These are phyloP conservation scores for Cinchona pubescens DNA, from an alignment of 257 asterid species.

Conservation along the genomic window DNA sequence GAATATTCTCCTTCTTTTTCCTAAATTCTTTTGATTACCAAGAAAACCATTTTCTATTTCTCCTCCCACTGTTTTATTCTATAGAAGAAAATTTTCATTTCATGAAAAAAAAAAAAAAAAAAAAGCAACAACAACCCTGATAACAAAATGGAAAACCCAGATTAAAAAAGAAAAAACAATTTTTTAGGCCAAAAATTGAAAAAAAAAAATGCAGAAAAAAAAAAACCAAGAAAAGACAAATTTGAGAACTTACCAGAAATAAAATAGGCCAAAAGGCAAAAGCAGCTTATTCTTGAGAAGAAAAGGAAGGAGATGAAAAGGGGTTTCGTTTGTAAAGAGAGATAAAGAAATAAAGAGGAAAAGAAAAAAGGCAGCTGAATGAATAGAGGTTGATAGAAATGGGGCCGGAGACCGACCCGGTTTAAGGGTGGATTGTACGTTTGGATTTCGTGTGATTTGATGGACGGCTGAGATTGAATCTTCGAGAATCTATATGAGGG, in stretches of 20 bases:
- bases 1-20: slow-evolving; percentile 15
- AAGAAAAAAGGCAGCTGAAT: neutral
- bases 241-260: slow-evolving; percentile 3
- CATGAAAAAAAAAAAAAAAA: neutral
- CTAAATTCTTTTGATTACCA: neutral
- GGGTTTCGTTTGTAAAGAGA: neutral
- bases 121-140: neutral
- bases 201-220: neutral
- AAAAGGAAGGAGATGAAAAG: neutral
- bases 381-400: slow-evolving; percentile 7
- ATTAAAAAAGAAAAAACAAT: neutral
- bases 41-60: neutral
- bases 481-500: too few relatives aligned
- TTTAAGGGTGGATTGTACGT: neutral
- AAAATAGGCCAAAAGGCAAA: neutral
- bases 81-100: neutral
- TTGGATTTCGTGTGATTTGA: neutral
- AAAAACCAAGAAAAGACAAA: neutral
- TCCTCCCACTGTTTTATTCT: neutral
- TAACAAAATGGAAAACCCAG: slow-evolving; percentile 8
- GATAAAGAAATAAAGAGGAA: too few relatives aligned
- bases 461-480: slow-evolving; percentile 14
- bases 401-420: too few relatives aligned
- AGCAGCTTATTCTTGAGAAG: neutral
- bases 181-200: neutral